Evolutionary conservation across 1,284 basidiomycete genomes (phyloP).

Genomic region (Singerocomus rubriflavus): DNA sequence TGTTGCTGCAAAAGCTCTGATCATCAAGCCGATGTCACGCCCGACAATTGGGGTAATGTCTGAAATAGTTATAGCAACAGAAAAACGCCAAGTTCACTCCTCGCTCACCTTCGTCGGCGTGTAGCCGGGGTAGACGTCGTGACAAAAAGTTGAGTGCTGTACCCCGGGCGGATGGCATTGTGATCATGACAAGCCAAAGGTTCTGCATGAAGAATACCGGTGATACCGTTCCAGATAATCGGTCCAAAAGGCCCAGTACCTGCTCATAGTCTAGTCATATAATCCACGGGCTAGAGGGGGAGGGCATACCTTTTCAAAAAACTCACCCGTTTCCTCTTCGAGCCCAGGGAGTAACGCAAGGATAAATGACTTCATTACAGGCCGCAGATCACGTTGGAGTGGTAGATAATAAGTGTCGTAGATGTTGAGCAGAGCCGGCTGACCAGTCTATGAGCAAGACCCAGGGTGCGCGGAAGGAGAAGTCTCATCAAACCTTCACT

Average conservation of each 20-base stretch:
- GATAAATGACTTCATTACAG: constrained; percentile 91
- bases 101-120: constrained; percentile 62
- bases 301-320: constrained; percentile 82
- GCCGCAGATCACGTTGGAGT: constrained; percentile 77
- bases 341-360: constrained; percentile 90
- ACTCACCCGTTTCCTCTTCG: constrained; percentile 95
- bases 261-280: constrained; percentile 33
- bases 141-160: constrained; percentile 87
- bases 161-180: constrained; percentile 82
- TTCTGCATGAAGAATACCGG: constrained; percentile 93
- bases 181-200: constrained; percentile 91
- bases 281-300: not conserved
- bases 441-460: constrained; percentile 1
- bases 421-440: constrained; percentile 84
- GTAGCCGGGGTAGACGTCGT: constrained; percentile 69
- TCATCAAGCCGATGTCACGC: constrained; percentile 87
- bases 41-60: constrained; percentile 77
- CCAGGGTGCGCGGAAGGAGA: not conserved
- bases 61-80: constrained; percentile 29
- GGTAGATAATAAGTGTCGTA: constrained; percentile 92
- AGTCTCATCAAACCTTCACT: constrained; percentile 61
- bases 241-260: constrained; percentile 83
- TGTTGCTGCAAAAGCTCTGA: constrained; percentile 85
- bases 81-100: not conserved
- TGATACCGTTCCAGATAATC: constrained; percentile 78